Percentiles rank a stretch among this genome's conserved stretches.
Evolutionary conservation across 164 flowering plant species (phyloP).

Genomic region (Tinospora cordifolia): DNA sequence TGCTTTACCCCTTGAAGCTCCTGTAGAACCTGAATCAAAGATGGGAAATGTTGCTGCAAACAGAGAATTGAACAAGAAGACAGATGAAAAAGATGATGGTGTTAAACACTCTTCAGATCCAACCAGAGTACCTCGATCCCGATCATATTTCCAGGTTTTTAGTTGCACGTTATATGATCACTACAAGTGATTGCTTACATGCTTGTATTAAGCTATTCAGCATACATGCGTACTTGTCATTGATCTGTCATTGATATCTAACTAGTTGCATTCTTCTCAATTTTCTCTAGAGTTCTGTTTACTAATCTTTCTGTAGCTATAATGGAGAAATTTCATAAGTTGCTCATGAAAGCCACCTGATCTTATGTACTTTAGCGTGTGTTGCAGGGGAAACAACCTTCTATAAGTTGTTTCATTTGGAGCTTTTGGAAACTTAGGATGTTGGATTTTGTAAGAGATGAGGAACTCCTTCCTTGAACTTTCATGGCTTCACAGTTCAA

Average conservation of each 20-base stretch:
- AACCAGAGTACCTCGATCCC: conserved; percentile 42
- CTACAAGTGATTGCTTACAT: neutral
- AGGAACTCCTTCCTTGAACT: too few species aligned
- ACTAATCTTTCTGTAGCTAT: neutral
- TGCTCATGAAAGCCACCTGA: neutral
- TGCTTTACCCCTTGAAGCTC: conserved; percentile 51
- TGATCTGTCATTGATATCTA: neutral
- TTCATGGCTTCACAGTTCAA: too few species aligned
- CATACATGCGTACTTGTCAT: neutral
- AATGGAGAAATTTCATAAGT: neutral
- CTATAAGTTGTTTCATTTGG: too few species aligned
- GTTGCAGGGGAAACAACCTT: neutral
- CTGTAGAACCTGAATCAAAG: conserved; percentile 33
- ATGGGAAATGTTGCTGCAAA: conserved; percentile 18
- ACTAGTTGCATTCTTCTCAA: neutral
- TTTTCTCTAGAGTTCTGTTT: too few species aligned
- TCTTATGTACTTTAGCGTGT: too few species aligned
- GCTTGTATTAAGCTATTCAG: neutral
- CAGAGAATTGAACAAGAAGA: conserved; percentile 36
- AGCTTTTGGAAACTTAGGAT: too few species aligned
- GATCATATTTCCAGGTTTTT: conserved; percentile 58
- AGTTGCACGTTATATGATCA: neutral
- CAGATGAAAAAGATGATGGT: conserved; percentile 24
- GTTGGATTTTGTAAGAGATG: too few species aligned
- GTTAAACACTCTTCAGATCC: conserved; percentile 33